Percentiles rank a stretch among this genome's conserved stretches.
Evolutionary conservation across 1,284 basidiomycete genomes (phyloP).

Genomic region (Moesziomyces sp.): DNA sequence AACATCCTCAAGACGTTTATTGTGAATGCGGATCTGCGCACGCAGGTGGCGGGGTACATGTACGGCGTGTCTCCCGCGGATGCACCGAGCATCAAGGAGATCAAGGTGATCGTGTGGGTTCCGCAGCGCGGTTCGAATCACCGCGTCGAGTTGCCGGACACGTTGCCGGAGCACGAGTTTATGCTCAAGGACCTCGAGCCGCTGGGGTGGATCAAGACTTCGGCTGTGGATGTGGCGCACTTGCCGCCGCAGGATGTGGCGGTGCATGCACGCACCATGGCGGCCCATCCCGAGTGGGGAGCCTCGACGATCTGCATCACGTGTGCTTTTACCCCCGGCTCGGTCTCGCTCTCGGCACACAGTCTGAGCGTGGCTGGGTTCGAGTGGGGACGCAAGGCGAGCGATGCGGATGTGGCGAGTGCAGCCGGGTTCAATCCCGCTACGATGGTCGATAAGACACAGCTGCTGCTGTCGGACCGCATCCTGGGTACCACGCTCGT

Average conservation of each 20-base stretch:
- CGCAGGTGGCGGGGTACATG: slow-evolving; percentile 92
- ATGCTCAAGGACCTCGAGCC: slow-evolving; percentile 93
- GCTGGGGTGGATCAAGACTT: slow-evolving; percentile 97
- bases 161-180: slow-evolving; percentile 91
- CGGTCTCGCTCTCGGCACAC: slow-evolving; percentile 93
- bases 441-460: slow-evolving; percentile 91
- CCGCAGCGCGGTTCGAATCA: slow-evolving; percentile 97
- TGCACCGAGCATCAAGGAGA: slow-evolving; percentile 98
- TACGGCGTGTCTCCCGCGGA: slow-evolving; percentile 93
- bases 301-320: slow-evolving; percentile 93
- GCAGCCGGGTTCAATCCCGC: slow-evolving; percentile 85
- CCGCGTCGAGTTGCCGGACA: slow-evolving; percentile 84
- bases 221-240: slow-evolving; percentile 71
- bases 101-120: slow-evolving; percentile 94
- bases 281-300: slow-evolving; percentile 91
- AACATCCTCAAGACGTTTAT: slow-evolving; percentile 96
- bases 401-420: slow-evolving; percentile 75
- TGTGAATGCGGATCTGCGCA: slow-evolving; percentile 89
- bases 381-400: slow-evolving; percentile 94
- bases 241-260: slow-evolving; percentile 94
- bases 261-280: slow-evolving; percentile 95
- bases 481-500: slow-evolving; percentile 66
- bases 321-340: slow-evolving; percentile 96
- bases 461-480: slow-evolving; percentile 89
- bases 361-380: slow-evolving; percentile 89